Evolutionary conservation across 1,284 basidiomycete species (phyloP), one percentile per base, ranked within the genome.

Genomic region (Cryptococcus sp.): DNA sequence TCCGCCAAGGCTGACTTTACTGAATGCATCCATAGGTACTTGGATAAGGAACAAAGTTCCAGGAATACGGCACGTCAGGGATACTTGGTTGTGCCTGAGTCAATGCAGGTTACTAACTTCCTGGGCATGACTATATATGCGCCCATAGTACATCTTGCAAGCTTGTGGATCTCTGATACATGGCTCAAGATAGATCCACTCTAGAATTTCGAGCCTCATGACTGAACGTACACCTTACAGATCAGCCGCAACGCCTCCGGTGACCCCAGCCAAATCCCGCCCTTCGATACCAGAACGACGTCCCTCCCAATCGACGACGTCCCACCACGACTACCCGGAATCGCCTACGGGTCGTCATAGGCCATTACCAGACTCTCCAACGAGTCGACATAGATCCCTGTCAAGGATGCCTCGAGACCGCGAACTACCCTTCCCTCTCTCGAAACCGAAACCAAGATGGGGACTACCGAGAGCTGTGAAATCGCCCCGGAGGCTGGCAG

Each of bases 241-340:
- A 34, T 9, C 32, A 9, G 10, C 39, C 11, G 39, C 11, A 19
- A 41, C 39, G 7, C 39, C 39, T 9, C 39, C 39, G 11, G 39
- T 41, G 11, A 41, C 39, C 11, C 39, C 39, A 19, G 19, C 39
- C 39, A 41, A 41, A 19, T 19, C 19, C 18, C 39, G 39, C 14
- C 14, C 19, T 19, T 10, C 11, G 10, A 21, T n/a, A 19, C 19
- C 39, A 19, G 39, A 19, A 10, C 9, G 10, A n/a, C 39, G 18
- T 7, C 14, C 11, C 39, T 19, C 7, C 9, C 11, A 10, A 9
- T 41, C 11, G 11, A n/a, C 39, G 39, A 19, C 9, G 19, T 41
- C 19, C 11, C 19, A 41, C 19, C 9, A 41, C 9, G 11, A 57
- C 2, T 61, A 61, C 41, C 59, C 57, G 2, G 61, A 63, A 49